Percentiles rank a stretch among this genome's conserved stretches.
phyloP scores from a whole-genome alignment of 768 basidiomycete species.

The Calocera cornea region DNA sequence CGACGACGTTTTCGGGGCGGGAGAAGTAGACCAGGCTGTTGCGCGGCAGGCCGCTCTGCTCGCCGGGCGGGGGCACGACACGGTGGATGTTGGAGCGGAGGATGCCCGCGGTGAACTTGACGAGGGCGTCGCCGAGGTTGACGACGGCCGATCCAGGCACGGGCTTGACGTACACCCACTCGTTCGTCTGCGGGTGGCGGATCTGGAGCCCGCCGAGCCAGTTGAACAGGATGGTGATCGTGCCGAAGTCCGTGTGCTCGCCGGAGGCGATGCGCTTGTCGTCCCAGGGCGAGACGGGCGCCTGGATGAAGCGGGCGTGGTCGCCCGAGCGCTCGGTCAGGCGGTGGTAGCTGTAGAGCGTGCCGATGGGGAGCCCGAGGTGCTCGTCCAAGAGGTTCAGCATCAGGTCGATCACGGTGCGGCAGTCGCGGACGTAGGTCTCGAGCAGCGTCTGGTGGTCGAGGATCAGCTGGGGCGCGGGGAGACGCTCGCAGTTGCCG shows the following conservation, averaged over 20 bases:
- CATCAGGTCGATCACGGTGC: conserved; percentile 11
- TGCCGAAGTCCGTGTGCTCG: conserved; percentile 16
- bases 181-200: conserved; percentile 9
- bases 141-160: conserved; percentile 45
- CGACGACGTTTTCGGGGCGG: conserved; percentile 40
- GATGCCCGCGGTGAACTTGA: conserved; percentile 50
- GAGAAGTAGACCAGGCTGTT: conserved; percentile 62
- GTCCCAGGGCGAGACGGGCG: conserved; percentile 7
- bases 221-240: conserved; percentile 15
- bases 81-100: conserved; percentile 52
- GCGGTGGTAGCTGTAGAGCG: conserved; percentile 12
- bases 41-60: conserved; percentile 38
- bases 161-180: conserved; percentile 28
- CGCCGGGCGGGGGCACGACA: conserved; percentile 44
- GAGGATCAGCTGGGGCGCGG: conserved; percentile 11
- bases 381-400: conserved; percentile 11
- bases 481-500: conserved; percentile 11
- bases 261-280: conserved; percentile 9
- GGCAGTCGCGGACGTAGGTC: conserved; percentile 12
- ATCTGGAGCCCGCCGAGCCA: conserved; percentile 16
- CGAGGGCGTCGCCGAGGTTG: conserved; percentile 49
- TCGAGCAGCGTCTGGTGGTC: conserved; percentile 11
- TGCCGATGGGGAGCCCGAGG: conserved; percentile 12
- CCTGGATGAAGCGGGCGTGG: conserved; percentile 15
- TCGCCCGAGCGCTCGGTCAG: conserved; percentile 13